These are phyloP conservation scores for Cystoisospora suis DNA, from an alignment of 169 alveolate genomes.

Conservation along the genomic window DNA sequence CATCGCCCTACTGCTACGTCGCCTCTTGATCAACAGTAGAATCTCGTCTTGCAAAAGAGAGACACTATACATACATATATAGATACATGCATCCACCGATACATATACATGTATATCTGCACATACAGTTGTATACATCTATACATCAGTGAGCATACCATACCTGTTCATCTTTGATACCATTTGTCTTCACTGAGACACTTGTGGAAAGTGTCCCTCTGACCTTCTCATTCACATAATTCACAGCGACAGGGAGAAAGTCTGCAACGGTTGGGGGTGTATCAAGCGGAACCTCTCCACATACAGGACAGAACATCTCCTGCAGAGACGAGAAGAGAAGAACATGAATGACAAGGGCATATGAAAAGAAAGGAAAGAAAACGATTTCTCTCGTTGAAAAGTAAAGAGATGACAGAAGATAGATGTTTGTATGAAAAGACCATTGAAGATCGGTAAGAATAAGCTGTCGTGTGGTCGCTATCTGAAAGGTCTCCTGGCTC, in stretches of 20 bases:
- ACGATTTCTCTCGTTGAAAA: not conserved
- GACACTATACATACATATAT: not conserved
- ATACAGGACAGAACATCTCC: conserved; percentile 52
- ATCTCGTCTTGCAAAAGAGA: too few species aligned
- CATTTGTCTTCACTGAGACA: conserved; percentile 27
- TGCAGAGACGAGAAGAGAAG: not conserved
- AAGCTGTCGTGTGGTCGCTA: too few species aligned
- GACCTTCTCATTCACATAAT: conserved; percentile 41
- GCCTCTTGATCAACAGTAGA: too few species aligned
- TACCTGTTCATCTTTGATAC: conserved; percentile 56
- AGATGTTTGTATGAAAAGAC: too few species aligned
- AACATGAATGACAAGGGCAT: not conserved
- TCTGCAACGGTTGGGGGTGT: conserved; percentile 47
- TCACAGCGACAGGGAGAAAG: conserved; percentile 52
- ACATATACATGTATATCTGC: not conserved
- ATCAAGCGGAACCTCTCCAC: conserved; percentile 63
- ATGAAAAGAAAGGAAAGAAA: not conserved
- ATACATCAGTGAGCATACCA: too few species aligned
- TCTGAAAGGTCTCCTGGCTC: too few species aligned
- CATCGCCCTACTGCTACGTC: too few species aligned
- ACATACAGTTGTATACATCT: not conserved
- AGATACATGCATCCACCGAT: not conserved
- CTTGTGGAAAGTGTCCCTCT: conserved; percentile 49
- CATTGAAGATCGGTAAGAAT: too few species aligned
- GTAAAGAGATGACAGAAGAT: not conserved